These are phyloP conservation scores for Lasiodiplodia theobromae DNA, from an alignment of 2,329 filamentous ascomycete genomes.

Conservation along the genomic window DNA sequence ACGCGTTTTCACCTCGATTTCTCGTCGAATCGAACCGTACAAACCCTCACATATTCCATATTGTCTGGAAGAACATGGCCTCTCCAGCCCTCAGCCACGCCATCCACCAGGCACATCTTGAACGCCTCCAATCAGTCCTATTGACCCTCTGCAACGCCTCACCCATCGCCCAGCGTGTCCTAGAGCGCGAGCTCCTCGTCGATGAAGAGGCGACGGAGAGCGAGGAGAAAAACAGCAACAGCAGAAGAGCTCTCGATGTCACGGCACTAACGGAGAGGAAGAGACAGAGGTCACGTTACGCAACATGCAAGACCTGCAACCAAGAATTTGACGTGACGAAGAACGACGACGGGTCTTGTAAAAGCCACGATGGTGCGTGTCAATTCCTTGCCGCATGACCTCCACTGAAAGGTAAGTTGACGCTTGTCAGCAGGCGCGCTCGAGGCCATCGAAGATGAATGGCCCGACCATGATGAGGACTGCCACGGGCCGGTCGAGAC, in stretches of 20 bases:
- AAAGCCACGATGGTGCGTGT: neutral
- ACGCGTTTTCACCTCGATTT: too few species aligned
- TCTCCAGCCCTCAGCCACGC: neutral
- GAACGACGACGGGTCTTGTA: neutral
- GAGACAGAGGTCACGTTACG: neutral
- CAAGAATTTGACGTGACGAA: conserved; percentile 4
- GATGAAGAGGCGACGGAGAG: neutral
- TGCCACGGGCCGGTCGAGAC: neutral
- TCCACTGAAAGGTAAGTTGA: neutral
- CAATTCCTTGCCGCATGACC: neutral
- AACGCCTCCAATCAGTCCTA: conserved; percentile 3
- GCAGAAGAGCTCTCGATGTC: neutral
- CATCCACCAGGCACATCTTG: neutral
- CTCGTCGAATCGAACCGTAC: too few species aligned
- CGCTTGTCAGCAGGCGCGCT: neutral
- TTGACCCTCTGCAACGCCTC: neutral
- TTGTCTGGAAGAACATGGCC: neutral
- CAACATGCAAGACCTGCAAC: neutral
- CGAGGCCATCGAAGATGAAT: neutral
- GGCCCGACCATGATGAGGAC: conserved; percentile 4
- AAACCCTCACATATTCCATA: too few species aligned
- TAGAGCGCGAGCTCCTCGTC: conserved; percentile 2
- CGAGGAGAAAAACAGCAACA: neutral
- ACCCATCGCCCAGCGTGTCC: neutral
- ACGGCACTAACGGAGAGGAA: neutral